These are phyloP conservation scores for Paraphaeosphaeria sporulosa DNA, from an alignment of 2,329 filamentous ascomycete genomes.

Conservation along the genomic window DNA sequence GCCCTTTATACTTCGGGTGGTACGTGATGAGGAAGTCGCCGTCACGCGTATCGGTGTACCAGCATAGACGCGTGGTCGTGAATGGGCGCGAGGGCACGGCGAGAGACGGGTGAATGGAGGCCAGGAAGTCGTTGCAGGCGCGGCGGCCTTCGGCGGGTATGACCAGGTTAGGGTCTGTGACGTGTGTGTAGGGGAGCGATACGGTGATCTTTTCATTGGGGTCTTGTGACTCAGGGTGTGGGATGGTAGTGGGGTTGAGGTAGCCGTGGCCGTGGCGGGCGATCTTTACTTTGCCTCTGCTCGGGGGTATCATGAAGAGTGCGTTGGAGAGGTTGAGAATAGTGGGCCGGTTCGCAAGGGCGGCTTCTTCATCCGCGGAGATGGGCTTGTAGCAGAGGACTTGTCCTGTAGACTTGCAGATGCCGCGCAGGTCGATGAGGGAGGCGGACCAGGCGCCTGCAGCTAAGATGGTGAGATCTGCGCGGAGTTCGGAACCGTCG, in stretches of 20 bases:
- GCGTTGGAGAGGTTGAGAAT: slow-evolving; percentile 75
- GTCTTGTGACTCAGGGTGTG: slow-evolving; percentile 54
- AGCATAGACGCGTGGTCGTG: slow-evolving; percentile 59
- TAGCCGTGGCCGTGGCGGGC: slow-evolving; percentile 62
- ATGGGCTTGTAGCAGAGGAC: slow-evolving; percentile 79
- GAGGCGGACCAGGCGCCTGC: slow-evolving; percentile 86
- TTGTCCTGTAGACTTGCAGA: slow-evolving; percentile 83
- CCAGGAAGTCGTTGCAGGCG: slow-evolving; percentile 42
- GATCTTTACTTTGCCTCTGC: slow-evolving; percentile 54
- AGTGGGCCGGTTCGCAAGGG: slow-evolving; percentile 72
- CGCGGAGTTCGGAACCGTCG: slow-evolving; percentile 61
- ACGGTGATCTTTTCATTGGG: slow-evolving; percentile 50
- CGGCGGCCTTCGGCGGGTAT: slow-evolving; percentile 44
- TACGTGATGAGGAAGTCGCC: slow-evolving; percentile 64
- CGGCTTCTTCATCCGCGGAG: slow-evolving; percentile 72
- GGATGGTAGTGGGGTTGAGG: slow-evolving; percentile 55
- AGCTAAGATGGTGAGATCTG: slow-evolving; percentile 80
- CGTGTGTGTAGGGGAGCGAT: slow-evolving; percentile 58
- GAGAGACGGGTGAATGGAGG: slow-evolving; percentile 38
- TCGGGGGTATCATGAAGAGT: slow-evolving; percentile 77
- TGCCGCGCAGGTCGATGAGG: slow-evolving; percentile 78
- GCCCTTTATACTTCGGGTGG: slow-evolving; percentile 57
- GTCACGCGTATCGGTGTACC: slow-evolving; percentile 64
- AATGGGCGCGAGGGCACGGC: slow-evolving; percentile 51
- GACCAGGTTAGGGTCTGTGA: slow-evolving; percentile 57